Evolutionary conservation across 192 early-diverging fungal species (phyloP).

Genomic region (Backusella tarrabulga): DNA sequence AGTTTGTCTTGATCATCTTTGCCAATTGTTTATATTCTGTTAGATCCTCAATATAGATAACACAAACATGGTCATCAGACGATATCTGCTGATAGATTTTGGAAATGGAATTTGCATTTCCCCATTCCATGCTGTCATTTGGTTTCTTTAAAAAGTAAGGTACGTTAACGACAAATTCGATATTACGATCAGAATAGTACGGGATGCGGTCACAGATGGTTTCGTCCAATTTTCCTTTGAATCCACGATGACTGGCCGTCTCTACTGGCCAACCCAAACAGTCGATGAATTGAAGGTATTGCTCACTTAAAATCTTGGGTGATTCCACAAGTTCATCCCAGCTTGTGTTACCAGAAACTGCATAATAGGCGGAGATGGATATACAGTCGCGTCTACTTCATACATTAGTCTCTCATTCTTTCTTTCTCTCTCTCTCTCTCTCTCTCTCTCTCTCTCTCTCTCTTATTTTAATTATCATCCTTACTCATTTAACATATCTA

Average conservation of each 20-base stretch:
- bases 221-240: constrained; percentile 51
- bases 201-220: constrained; percentile 57
- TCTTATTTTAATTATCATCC: not conserved
- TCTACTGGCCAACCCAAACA: constrained; percentile 72
- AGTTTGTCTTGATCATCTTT: constrained; percentile 36
- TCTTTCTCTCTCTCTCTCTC: not conserved
- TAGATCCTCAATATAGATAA: constrained; percentile 76
- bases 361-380: constrained; percentile 62
- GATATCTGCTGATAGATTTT: constrained; percentile 44
- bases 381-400: constrained; percentile 66
- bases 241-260: constrained; percentile 63
- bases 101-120: not conserved
- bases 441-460: too few relatives aligned
- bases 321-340: constrained; percentile 54
- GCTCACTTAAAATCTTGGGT: constrained; percentile 42
- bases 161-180: constrained; percentile 70
- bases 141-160: constrained; percentile 58
- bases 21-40: constrained; percentile 40
- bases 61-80: constrained; percentile 64
- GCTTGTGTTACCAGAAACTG: constrained; percentile 46
- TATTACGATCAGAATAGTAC: constrained; percentile 66
- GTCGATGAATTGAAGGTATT: constrained; percentile 70
- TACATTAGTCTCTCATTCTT: not conserved
- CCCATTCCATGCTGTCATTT: not conserved
- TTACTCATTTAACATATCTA: constrained; percentile 68